These are phyloP conservation scores for Phyllosticta paracitricarpa DNA, from an alignment of 2,329 filamentous ascomycete species.

Conservation along the genomic window DNA sequence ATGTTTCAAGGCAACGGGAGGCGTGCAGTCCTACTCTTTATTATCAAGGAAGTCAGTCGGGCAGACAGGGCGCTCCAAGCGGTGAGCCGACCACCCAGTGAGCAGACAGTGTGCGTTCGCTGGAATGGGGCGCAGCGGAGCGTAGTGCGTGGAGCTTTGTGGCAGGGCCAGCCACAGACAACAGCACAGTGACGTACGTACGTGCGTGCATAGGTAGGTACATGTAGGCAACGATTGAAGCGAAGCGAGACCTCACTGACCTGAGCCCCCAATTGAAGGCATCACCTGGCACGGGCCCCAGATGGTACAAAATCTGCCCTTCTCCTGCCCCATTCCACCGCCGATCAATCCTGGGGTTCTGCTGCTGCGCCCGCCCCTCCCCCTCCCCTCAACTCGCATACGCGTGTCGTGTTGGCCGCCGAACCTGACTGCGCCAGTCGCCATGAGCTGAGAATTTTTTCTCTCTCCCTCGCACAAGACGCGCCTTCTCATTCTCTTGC, in stretches of 20 bases:
- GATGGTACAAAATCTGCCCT: background rate
- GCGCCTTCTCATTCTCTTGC: no score
- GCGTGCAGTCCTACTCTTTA: background rate
- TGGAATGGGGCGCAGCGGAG: background rate
- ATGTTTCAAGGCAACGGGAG: background rate
- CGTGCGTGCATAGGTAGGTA: no score
- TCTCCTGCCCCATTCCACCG: background rate
- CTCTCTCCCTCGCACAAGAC: no score
- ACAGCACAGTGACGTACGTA: background rate
- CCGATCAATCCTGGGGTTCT: background rate
- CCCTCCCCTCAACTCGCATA: background rate
- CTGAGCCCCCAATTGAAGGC: background rate
- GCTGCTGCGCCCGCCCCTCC: background rate
- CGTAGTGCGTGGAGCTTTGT: background rate
- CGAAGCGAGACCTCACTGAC: background rate
- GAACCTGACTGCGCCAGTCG: background rate
- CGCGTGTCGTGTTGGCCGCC: background rate
- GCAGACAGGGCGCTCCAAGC: background rate
- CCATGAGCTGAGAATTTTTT: no score
- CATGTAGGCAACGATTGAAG: no score
- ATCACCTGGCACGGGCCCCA: background rate
- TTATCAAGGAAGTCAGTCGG: background rate
- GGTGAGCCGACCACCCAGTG: background rate
- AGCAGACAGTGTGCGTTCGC: background rate
- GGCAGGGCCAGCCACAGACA: background rate